Evolutionary conservation across 495 filamentous ascomycete genomes (phyloP).

Genomic region (Aspergillus asperescens): DNA sequence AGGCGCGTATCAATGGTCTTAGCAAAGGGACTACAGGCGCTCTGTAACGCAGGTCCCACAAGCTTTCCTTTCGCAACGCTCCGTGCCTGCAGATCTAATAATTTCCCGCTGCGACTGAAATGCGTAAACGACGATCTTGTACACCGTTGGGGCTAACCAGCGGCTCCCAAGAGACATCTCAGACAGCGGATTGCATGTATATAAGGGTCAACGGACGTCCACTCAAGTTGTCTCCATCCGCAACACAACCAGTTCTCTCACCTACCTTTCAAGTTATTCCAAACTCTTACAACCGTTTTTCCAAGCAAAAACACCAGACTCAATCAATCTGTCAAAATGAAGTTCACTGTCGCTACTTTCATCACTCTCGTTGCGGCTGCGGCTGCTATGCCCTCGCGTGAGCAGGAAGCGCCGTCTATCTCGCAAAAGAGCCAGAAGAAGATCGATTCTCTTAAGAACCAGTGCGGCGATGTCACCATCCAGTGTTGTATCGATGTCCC

Average conservation of each 20-base stretch:
- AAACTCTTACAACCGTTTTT: neutral
- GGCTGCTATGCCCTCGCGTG: neutral
- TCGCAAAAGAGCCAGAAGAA: neutral
- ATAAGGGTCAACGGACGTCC: neutral
- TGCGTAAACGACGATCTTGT: neutral
- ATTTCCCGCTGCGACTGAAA: neutral
- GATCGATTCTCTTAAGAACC: neutral
- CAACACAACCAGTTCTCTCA: neutral
- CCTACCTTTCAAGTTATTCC: neutral
- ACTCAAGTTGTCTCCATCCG: neutral
- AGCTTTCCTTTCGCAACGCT: neutral
- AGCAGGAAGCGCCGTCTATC: neutral
- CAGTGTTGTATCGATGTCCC: neutral
- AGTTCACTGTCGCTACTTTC: neutral
- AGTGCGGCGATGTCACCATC: neutral
- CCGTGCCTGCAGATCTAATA: neutral
- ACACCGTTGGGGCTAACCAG: no score
- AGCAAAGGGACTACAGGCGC: neutral
- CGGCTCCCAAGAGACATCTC: no score
- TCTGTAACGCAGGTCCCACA: neutral
- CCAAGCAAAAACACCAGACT: neutral
- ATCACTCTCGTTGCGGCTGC: neutral
- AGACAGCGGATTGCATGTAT: no score
- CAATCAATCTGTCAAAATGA: neutral
- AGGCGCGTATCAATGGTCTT: neutral